Evolutionary conservation across 2,329 filamentous ascomycete species (phyloP), one percentile per base, ranked within the genome.

Genomic region (Colletotrichum tanaceti): DNA sequence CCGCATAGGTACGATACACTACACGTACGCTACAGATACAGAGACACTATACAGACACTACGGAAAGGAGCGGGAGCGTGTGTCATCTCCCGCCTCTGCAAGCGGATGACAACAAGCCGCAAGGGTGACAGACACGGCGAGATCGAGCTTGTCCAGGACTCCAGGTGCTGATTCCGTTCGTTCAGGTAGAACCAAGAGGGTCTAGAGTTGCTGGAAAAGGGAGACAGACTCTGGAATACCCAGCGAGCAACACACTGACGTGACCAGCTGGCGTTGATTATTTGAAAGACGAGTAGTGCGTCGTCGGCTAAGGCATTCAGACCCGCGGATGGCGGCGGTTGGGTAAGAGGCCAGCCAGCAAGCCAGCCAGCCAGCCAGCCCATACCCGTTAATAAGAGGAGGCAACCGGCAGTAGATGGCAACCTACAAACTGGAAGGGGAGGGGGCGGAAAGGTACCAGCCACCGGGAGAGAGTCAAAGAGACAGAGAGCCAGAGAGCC

Each of bases 61-160:
- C 49, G 35, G 52, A 57, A 16, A n/a, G n/a, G 6, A 7, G 3
- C 55, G 41, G 55, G 32, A 38, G 41, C 24, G 11, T 46, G 22
- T 57, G 24, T 38, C 55, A 46, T 58, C 41, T 46, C 41, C 55
- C 55, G 24, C 14, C 55, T 46, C 55, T 47, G 55, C 24, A 5
- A 38, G 13, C 38, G 43, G 41, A 7, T 28, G 6, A 35, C 28
- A 28, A n/a, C 32, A 54, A 20, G 2, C 10, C 22, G 18, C n/a
- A n/a, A n/a, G 35, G 52, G 35, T 41, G n/a, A n/a, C n/a, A n/a
- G 28, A 28, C 28, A 28, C 28, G 28, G 4, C 6, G 28, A 20
- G 32, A n/a, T 7, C 14, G 6, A 38, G 20, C 13, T 16, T 7
- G 28, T n/a, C n/a, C n/a, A n/a, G n/a, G n/a, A n/a, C n/a, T n/a